Percentiles rank a stretch among this genome's conserved stretches.
These are phyloP conservation scores for Ramicandelaber brevisporus DNA, from an alignment of 192 early-diverging fungal genomes.

Conservation along the genomic window DNA sequence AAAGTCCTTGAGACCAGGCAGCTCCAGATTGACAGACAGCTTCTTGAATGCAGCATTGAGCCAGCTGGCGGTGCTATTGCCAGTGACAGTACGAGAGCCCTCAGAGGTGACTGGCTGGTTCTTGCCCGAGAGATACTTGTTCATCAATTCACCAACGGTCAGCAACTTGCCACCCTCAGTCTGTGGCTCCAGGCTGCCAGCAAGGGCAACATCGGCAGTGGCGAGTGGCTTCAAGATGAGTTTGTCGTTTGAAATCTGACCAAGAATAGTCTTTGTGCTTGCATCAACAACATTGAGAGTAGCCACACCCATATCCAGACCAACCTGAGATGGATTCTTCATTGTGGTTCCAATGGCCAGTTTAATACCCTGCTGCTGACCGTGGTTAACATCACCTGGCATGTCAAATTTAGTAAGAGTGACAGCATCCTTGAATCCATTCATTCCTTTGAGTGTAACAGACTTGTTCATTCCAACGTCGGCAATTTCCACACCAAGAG, in stretches of 20 bases:
- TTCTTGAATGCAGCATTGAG: constrained; percentile 7
- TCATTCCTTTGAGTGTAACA: constrained; percentile 16
- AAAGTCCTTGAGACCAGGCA: constrained; percentile 1
- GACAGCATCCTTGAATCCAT: constrained; percentile 15
- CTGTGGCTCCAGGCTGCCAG: constrained; percentile 3
- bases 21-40: constrained; percentile 1
- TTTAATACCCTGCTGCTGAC: constrained; percentile 7
- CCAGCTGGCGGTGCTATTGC: constrained; percentile 3
- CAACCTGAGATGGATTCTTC: constrained; percentile 10
- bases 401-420: constrained; percentile 16
- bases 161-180: neutral
- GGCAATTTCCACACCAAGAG: constrained; percentile 22
- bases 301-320: constrained; percentile 8
- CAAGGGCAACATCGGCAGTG: constrained; percentile 2
- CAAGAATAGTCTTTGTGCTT: constrained; percentile 2
- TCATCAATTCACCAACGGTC: constrained; percentile 2
- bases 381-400: constrained; percentile 19
- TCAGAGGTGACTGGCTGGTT: constrained; percentile 1
- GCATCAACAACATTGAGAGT: constrained; percentile 5
- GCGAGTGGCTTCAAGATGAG: constrained; percentile 5
- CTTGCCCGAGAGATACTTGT: constrained; percentile 3
- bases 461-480: constrained; percentile 18
- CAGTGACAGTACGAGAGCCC: constrained; percentile 5
- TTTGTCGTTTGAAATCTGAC: constrained; percentile 3
- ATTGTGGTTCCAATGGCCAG: constrained; percentile 5